Percentiles rank a stretch among this genome's conserved stretches.
Evolutionary conservation across 352 stramenopile genomes (phyloP).

Genomic region (Globisporangium apiculatum): DNA sequence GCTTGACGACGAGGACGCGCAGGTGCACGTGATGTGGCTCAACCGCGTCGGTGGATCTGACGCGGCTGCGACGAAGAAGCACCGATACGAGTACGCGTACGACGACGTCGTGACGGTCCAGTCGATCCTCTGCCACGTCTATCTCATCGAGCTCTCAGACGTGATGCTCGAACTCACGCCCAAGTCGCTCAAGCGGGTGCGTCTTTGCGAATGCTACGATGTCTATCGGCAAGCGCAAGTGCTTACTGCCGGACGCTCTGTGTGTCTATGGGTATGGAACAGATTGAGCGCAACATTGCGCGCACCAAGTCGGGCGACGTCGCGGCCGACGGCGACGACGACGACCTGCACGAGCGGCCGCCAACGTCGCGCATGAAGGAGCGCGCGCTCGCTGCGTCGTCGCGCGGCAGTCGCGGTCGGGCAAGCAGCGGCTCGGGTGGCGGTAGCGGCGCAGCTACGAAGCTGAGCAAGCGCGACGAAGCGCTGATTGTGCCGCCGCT

Average conservation of each 20-base stretch:
- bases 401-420: slow-evolving; percentile 3
- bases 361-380: slow-evolving; percentile 25
- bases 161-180: slow-evolving; percentile 43
- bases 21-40: slow-evolving; percentile 59
- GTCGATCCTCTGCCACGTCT: slow-evolving; percentile 71
- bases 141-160: slow-evolving; percentile 33
- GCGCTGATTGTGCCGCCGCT: slow-evolving; percentile 43
- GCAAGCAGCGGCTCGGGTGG: slow-evolving; percentile 5
- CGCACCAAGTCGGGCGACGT: slow-evolving; percentile 25
- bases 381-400: slow-evolving; percentile 6
- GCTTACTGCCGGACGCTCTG: too few species aligned
- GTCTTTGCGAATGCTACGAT: neutral
- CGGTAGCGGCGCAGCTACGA: slow-evolving; percentile 7
- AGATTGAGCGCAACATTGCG: slow-evolving; percentile 27
- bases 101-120: slow-evolving; percentile 57
- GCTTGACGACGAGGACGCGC: slow-evolving; percentile 33
- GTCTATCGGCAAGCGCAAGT: too few species aligned
- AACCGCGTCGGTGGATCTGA: slow-evolving; percentile 20
- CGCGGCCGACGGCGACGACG: slow-evolving; percentile 19
- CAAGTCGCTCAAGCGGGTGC: slow-evolving; percentile 51
- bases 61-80: slow-evolving; percentile 1
- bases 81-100: slow-evolving; percentile 42
- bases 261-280: neutral
- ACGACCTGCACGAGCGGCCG: slow-evolving; percentile 48
- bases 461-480: slow-evolving; percentile 26